Conservation (phyloP, 2,329 filamentous ascomycete species). For the Colletotrichum spinosum region DNA sequence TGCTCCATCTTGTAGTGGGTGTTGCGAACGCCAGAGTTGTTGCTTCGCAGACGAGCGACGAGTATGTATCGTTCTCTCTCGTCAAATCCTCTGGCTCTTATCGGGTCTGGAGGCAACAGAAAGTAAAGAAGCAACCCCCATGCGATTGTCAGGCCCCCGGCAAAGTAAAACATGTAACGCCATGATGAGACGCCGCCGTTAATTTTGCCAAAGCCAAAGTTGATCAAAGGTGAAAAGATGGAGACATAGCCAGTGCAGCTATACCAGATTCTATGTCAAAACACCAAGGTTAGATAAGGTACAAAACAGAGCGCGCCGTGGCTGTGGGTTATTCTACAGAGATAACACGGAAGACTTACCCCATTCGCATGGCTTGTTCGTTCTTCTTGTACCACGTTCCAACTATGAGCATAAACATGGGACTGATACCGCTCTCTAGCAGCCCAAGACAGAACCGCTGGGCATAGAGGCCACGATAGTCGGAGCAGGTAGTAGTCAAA, state of each 20-base stretch:
- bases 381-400: slow-evolving; percentile 52
- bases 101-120: slow-evolving; percentile 45
- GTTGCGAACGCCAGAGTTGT: slow-evolving; percentile 54
- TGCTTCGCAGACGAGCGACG: slow-evolving; percentile 44
- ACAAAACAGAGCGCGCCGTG: no score
- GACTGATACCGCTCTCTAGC: slow-evolving; percentile 48
- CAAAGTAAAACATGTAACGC: slow-evolving; percentile 51
- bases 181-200: slow-evolving; percentile 42
- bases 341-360: neutral
- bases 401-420: slow-evolving; percentile 51
- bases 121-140: slow-evolving; percentile 43
- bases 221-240: slow-evolving; percentile 48
- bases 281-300: neutral
- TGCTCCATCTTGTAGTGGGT: slow-evolving; percentile 58
- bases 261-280: slow-evolving; percentile 46
- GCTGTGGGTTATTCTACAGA: no score
- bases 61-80: slow-evolving; percentile 45
- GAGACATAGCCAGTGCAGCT: slow-evolving; percentile 51
- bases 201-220: slow-evolving; percentile 49
- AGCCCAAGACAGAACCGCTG: slow-evolving; percentile 52
- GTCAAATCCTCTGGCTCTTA: slow-evolving; percentile 45
- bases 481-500: slow-evolving; percentile 46
- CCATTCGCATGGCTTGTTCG: slow-evolving; percentile 48
- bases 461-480: slow-evolving; percentile 46
- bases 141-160: slow-evolving; percentile 44